Evolutionary conservation across 177 flowering plant genomes (phyloP), one percentile per base, ranked within the genome.

Genomic region (Vitis hybrid): DNA sequence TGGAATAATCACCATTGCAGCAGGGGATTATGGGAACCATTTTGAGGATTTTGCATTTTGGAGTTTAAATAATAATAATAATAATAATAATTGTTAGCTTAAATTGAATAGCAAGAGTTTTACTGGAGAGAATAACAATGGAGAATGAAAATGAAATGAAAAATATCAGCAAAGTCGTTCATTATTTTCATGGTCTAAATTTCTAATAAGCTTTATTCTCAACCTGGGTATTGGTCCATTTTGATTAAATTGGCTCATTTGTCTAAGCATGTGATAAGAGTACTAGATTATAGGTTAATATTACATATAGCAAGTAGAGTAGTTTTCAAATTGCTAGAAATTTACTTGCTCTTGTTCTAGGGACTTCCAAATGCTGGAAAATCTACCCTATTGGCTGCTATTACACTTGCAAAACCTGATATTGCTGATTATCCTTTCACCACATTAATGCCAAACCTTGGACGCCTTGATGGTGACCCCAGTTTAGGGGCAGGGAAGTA

Each of bases 321-420:
- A 63, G 3, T 48, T 10, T 56, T 69, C 11, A 57, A 56, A 65
- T 45, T 59, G 26, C 50, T 63, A 19, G 18, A 18, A 5, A n/a
- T 71, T 23, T 55, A 13, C 56, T 67, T 68, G 6, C 26, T 30
- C 12, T 70, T 79, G 8, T 68, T 63, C 32, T 67, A 95, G 99
- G 98, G 98, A 60, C 99, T 95, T 75, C 99, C 99, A 78, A 95
- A 95, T 84, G 99, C 98, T 73, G 99, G 99, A 79, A 95, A 95
- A 73, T 95, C 99, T 62, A 95, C 99, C 30, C 91, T 95, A 58
- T 72, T 95, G 81, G 87, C 93, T 32, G 92, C 99, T 51, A 88
- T 85, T 62, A 95, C 99, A 57, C 88, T 74, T 74, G 99, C 98
- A 69, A 93, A 83, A 75, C 99, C 97, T 56, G 98, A 92, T 72